These are phyloP conservation scores for Cladophialophora immunda DNA, from an alignment of 2,329 filamentous ascomycete species.

Conservation along the genomic window DNA sequence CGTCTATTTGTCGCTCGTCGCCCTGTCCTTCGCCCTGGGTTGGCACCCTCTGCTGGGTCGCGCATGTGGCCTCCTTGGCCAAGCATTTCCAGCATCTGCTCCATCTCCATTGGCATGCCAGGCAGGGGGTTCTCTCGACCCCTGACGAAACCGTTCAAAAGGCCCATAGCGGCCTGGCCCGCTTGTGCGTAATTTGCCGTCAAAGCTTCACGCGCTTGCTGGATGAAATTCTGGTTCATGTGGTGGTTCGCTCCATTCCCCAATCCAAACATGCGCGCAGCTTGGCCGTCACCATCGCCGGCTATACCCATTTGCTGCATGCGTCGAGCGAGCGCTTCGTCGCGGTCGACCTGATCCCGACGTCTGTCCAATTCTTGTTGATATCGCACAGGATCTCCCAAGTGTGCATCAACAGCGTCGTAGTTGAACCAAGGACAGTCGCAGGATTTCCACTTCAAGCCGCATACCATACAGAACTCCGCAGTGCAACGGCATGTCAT, in stretches of 20 bases:
- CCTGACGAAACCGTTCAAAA: slow-evolving; percentile 38
- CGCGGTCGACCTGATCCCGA: slow-evolving; percentile 58
- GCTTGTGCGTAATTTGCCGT: slow-evolving; percentile 46
- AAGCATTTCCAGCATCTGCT: slow-evolving; percentile 29
- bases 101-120: slow-evolving; percentile 30
- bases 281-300: slow-evolving; percentile 28
- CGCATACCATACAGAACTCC: slow-evolving; percentile 89
- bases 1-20: slow-evolving; percentile 39
- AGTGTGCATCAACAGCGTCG: slow-evolving; percentile 61
- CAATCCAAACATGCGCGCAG: slow-evolving; percentile 22
- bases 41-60: slow-evolving; percentile 27
- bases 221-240: slow-evolving; percentile 67
- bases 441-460: slow-evolving; percentile 81
- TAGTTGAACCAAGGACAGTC: slow-evolving; percentile 83
- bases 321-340: slow-evolving; percentile 61
- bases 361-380: slow-evolving; percentile 60
- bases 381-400: slow-evolving; percentile 50
- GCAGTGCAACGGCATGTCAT: slow-evolving; percentile 87
- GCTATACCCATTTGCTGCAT: slow-evolving; percentile 57
- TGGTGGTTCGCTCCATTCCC: slow-evolving; percentile 52
- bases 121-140: slow-evolving; percentile 39
- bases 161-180: slow-evolving; percentile 44
- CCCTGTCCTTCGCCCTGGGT: slow-evolving; percentile 10
- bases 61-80: slow-evolving; percentile 6
- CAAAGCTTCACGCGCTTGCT: slow-evolving; percentile 47